phyloP scores from a whole-genome alignment of 129 eudicot species.

The Helichrysum umbraculigerum region DNA sequence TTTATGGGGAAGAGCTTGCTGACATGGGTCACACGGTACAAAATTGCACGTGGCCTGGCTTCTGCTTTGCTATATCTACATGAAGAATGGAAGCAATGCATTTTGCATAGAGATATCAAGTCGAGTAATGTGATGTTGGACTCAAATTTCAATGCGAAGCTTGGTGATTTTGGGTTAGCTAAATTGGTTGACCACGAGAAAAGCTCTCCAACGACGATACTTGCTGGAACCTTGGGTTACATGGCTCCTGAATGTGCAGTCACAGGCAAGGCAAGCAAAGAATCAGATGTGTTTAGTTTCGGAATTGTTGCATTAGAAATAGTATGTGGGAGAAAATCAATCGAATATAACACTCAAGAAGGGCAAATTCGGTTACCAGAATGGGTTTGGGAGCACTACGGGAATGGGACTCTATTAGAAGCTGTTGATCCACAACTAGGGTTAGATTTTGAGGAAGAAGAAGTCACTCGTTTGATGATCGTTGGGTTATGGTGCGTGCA shows the following conservation, averaged over 20 bases:
- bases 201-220: not conserved
- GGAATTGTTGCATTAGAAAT: conserved; percentile 42
- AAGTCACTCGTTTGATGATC: no score
- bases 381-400: no score
- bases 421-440: no score
- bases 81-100: conserved; percentile 42
- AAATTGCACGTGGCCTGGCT: conserved; percentile 42
- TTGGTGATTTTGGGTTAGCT: conserved; percentile 43
- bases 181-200: conserved; percentile 41
- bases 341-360: conserved; percentile 15
- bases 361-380: no score
- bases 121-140: conserved; percentile 40
- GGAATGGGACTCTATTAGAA: no score
- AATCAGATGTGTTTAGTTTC: conserved; percentile 52
- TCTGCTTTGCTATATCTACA: conserved; percentile 45
- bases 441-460: no score
- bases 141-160: conserved; percentile 30
- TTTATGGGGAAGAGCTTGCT: conserved; percentile 29
- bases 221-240: conserved; percentile 60
- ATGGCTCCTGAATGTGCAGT: conserved; percentile 54
- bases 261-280: conserved; percentile 49
- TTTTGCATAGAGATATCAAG: conserved; percentile 44
- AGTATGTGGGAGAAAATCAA: conserved; percentile 36
- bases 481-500: no score
- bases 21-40: conserved; percentile 39